A percentile compares a stretch with the other conserved stretches of the same genome.
Conservation (phyloP, 2,329 filamentous ascomycete genomes). For the Capronia americana region DNA sequence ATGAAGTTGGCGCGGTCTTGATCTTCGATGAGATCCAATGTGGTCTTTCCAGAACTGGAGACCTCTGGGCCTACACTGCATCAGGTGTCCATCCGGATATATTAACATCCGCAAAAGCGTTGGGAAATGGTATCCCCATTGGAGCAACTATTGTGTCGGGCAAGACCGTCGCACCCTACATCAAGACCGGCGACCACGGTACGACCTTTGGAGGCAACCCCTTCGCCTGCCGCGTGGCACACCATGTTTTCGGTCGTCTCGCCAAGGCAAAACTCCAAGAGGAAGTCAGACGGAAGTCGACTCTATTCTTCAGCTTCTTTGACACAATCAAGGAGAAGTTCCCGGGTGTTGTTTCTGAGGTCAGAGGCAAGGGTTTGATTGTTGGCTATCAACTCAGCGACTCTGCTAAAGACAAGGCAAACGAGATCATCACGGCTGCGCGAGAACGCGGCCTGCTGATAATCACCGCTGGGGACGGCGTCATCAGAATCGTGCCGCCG, state of each 20-base stretch:
- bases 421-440: constrained; percentile 77
- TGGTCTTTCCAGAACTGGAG: constrained; percentile 84
- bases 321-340: constrained; percentile 63
- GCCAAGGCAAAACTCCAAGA: constrained; percentile 73
- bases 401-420: constrained; percentile 62
- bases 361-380: constrained; percentile 83
- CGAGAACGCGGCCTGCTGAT: constrained; percentile 85
- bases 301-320: constrained; percentile 65
- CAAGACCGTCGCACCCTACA: constrained; percentile 69
- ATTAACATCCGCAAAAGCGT: constrained; percentile 90
- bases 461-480: constrained; percentile 93
- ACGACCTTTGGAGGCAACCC: constrained; percentile 96
- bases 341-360: constrained; percentile 76
- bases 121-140: constrained; percentile 96
- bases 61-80: constrained; percentile 80
- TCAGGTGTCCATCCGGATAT: constrained; percentile 83
- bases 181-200: constrained; percentile 81
- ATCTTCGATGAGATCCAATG: constrained; percentile 99
- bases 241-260: constrained; percentile 81
- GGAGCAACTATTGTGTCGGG: constrained; percentile 76
- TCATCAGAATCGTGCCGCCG: constrained; percentile 87
- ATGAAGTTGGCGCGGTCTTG: constrained; percentile 83
- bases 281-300: constrained; percentile 71
- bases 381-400: constrained; percentile 81
- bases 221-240: constrained; percentile 80